Evolutionary conservation across 2,329 filamentous ascomycete species (phyloP).

Genomic region (Lasiodiplodia citricola): DNA sequence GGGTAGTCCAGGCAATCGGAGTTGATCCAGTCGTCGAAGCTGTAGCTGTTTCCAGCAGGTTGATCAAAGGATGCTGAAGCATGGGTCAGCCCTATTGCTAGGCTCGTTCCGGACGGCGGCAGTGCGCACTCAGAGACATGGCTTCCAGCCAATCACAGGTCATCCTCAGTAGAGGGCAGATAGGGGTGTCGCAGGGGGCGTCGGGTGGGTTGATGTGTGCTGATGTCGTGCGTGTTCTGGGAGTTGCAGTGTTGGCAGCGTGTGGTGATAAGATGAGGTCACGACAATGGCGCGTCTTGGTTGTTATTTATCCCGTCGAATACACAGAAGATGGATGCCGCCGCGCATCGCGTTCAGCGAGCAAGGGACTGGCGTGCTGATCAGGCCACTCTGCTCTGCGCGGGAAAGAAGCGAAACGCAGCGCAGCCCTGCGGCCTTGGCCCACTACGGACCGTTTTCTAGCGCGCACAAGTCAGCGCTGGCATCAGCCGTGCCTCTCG

Average conservation of each 20-base stretch:
- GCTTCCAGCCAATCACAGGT: slow-evolving; percentile 26
- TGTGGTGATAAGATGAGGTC: slow-evolving; percentile 26
- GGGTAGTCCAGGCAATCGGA: slow-evolving; percentile 37
- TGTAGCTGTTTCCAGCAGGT: slow-evolving; percentile 25
- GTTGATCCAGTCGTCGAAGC: slow-evolving; percentile 38
- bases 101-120: slow-evolving; percentile 17
- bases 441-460: slow-evolving; percentile 15
- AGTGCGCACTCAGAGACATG: slow-evolving; percentile 24
- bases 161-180: slow-evolving; percentile 11
- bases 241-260: slow-evolving; percentile 9
- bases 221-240: slow-evolving; percentile 19
- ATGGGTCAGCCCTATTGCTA: slow-evolving; percentile 24
- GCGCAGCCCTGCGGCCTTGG: slow-evolving; percentile 9
- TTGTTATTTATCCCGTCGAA: slow-evolving; percentile 24
- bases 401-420: slow-evolving; percentile 7
- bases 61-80: slow-evolving; percentile 25
- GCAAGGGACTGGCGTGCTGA: slow-evolving; percentile 24
- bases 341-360: background rate
- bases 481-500: slow-evolving; percentile 19
- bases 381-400: slow-evolving; percentile 22
- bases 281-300: slow-evolving; percentile 23
- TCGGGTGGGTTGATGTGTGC: slow-evolving; percentile 6
- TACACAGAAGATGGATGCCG: background rate
- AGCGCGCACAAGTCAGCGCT: slow-evolving; percentile 10
- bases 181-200: background rate